Percentiles rank a stretch among this genome's conserved stretches.
phyloP scores from a whole-genome alignment of 2,329 filamentous ascomycete species.

The Stylonectria norvegica region DNA sequence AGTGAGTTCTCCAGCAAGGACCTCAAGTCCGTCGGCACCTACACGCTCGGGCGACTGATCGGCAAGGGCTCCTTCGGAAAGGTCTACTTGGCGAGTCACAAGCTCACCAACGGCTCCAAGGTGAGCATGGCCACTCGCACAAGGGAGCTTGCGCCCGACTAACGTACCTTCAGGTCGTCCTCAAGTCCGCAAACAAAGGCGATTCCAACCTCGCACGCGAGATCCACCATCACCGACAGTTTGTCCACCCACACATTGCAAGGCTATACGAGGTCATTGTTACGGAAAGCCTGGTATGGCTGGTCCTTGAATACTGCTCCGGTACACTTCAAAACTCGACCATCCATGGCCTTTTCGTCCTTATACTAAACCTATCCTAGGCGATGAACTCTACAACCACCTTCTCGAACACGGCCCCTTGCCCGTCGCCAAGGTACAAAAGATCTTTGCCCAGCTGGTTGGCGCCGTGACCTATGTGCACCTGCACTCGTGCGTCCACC shows the following conservation, averaged over 20 bases:
- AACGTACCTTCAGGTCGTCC: constrained; percentile 67
- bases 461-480: constrained; percentile 95
- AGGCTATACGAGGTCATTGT: constrained; percentile 97
- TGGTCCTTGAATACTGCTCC: constrained; percentile 93
- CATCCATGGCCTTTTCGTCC: constrained; percentile 13
- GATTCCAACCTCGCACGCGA: constrained; percentile 94
- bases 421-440: constrained; percentile 82
- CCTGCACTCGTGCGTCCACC: constrained; percentile 90
- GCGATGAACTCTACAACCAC: constrained; percentile 96
- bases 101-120: constrained; percentile 98
- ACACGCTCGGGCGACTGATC: constrained; percentile 84
- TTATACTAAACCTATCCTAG: constrained; percentile 40
- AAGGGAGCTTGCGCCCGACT: constrained; percentile 2
- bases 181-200: constrained; percentile 95
- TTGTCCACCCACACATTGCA: constrained; percentile 95
- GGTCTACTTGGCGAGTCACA: constrained; percentile 93
- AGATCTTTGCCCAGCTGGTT: constrained; percentile 92
- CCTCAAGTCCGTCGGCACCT: constrained; percentile 90
- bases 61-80: constrained; percentile 98
- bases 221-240: constrained; percentile 97
- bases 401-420: constrained; percentile 83
- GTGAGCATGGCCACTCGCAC: constrained; percentile 43
- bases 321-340: constrained; percentile 50
- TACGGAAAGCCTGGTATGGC: constrained; percentile 90
- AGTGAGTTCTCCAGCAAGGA: constrained; percentile 95